Percentiles rank a stretch among this genome's conserved stretches.
Evolutionary conservation across 1,139 yeast genomes (phyloP).

Genomic region (Yamadazyma jaroonii): DNA sequence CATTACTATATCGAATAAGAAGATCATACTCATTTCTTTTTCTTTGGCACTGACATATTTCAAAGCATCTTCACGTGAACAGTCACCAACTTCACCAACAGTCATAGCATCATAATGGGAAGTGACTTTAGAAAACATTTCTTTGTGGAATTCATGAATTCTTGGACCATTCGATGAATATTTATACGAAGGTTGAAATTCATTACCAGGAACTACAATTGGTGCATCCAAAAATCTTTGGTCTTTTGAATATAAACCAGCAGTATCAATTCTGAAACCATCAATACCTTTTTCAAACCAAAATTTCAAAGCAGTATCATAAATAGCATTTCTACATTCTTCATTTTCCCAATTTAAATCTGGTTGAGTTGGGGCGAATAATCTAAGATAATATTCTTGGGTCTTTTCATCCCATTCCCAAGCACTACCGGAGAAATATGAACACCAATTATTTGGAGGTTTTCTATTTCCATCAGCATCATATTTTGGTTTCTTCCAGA

Average conservation of each 20-base stretch:
- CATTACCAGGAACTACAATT: conserved; percentile 37
- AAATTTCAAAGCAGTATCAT: conserved; percentile 46
- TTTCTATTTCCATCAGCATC: conserved; percentile 43
- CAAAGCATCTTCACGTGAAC: conserved; percentile 39
- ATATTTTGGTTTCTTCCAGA: conserved; percentile 51
- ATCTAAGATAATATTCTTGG: conserved; percentile 52
- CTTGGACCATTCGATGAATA: conserved; percentile 49
- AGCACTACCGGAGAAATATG: conserved; percentile 53
- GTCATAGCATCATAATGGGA: conserved; percentile 55
- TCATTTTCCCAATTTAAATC: conserved; percentile 63
- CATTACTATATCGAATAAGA: conserved; percentile 48
- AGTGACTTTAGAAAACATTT: conserved; percentile 45
- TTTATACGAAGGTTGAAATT: conserved; percentile 39
- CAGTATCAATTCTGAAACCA: conserved; percentile 60
- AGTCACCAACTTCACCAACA: conserved; percentile 55
- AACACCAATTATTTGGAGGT: conserved; percentile 59
- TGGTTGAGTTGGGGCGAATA: conserved; percentile 55
- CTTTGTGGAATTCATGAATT: conserved; percentile 57
- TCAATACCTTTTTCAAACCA: conserved; percentile 60
- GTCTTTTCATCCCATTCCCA: conserved; percentile 57
- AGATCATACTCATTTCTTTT: conserved; percentile 52
- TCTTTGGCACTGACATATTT: conserved; percentile 49
- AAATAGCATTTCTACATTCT: conserved; percentile 51
- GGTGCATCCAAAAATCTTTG: conserved; percentile 52
- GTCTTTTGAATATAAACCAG: conserved; percentile 52